phyloP scores from a whole-genome alignment of 2,329 filamentous ascomycete species.

The Exophiala sp. region DNA sequence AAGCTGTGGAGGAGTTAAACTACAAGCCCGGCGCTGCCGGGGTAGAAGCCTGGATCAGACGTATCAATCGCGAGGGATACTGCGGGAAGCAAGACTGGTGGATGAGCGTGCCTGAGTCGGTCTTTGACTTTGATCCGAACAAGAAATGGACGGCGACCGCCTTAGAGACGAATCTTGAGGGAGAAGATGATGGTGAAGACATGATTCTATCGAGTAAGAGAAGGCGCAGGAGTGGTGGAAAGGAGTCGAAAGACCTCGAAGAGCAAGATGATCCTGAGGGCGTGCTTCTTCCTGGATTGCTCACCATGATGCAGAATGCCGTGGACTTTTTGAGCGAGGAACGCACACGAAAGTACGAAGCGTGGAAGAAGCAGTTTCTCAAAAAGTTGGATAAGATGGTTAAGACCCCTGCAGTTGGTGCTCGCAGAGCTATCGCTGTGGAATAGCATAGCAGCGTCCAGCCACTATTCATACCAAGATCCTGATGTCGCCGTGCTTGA shows the following conservation, averaged over 20 bases:
- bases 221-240: background rate
- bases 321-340: constrained; percentile 48
- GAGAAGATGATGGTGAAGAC: constrained; percentile 19
- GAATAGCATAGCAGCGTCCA: background rate
- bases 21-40: constrained; percentile 47
- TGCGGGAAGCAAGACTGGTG: constrained; percentile 66
- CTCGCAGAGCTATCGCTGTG: constrained; percentile 1
- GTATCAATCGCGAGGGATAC: constrained; percentile 50
- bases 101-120: constrained; percentile 46
- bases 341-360: constrained; percentile 38
- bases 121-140: constrained; percentile 36
- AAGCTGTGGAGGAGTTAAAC: constrained; percentile 20
- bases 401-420: constrained; percentile 8
- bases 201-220: constrained; percentile 6
- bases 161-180: background rate
- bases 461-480: background rate
- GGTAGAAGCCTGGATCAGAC: constrained; percentile 60
- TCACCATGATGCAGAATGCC: constrained; percentile 51
- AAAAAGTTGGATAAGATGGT: constrained; percentile 36
- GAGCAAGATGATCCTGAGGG: constrained; percentile 33
- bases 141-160: constrained; percentile 25
- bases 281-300: constrained; percentile 44
- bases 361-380: constrained; percentile 45
- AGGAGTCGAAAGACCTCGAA: background rate
- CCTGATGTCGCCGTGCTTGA: background rate